Conservation (phyloP, 148 eudicot species). For the Heliamphora exappendiculata region DNA sequence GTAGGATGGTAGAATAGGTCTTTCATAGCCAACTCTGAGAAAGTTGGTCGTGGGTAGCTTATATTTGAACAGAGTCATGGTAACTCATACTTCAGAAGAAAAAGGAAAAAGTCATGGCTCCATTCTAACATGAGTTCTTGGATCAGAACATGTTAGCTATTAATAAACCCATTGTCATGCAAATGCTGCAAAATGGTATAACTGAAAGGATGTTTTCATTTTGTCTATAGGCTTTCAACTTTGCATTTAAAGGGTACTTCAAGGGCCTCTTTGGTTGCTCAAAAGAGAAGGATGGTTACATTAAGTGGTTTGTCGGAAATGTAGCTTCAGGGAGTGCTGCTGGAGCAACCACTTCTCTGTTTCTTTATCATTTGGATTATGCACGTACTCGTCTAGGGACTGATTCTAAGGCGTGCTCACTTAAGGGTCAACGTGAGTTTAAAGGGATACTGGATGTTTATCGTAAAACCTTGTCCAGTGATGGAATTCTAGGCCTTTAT, state of each 20-base stretch:
- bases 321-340: constrained; percentile 98
- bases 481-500: constrained; percentile 82
- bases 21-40: no score
- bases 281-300: constrained; percentile 85
- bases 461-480: constrained; percentile 64
- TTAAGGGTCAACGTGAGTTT: constrained; percentile 51
- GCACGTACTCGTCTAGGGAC: constrained; percentile 82
- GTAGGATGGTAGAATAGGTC: no score
- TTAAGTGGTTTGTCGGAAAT: constrained; percentile 94
- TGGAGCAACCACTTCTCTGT: constrained; percentile 85
- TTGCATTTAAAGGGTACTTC: constrained; percentile 97
- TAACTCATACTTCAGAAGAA: no score
- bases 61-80: no score
- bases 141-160: no score
- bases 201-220: constrained; percentile 11
- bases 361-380: constrained; percentile 93
- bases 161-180: no score
- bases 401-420: constrained; percentile 44
- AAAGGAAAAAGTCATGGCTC: neutral
- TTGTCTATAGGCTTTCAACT: constrained; percentile 80
- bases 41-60: no score
- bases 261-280: constrained; percentile 67
- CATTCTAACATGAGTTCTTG: neutral
- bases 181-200: neutral
- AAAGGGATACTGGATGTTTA: constrained; percentile 84